Evolutionary conservation across 2,329 filamentous ascomycete genomes (phyloP).

Genomic region (Aureobasidium uvarum): DNA sequence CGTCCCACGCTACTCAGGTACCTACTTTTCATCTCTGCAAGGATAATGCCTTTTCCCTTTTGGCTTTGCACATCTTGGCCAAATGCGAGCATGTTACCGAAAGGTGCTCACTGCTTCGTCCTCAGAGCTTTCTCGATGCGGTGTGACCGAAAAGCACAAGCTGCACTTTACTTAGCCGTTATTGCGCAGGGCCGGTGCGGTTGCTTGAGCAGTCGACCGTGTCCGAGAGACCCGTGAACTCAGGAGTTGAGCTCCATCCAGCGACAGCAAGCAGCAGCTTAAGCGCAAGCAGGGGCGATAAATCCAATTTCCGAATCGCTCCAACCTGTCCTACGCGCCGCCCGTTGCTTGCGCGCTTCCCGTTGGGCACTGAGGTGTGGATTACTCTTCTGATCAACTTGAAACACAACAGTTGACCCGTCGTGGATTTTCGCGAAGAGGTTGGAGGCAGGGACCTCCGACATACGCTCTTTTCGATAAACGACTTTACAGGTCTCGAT

Average conservation of each 20-base stretch:
- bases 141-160: neutral
- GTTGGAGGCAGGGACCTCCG: neutral
- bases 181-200: slow-evolving; percentile 24
- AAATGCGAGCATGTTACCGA: slow-evolving; percentile 21
- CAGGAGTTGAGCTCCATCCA: slow-evolving; percentile 2
- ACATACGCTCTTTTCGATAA: slow-evolving; percentile 22
- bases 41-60: slow-evolving; percentile 14
- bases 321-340: slow-evolving; percentile 15
- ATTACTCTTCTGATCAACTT: slow-evolving; percentile 22
- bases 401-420: slow-evolving; percentile 24
- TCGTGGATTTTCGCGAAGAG: neutral
- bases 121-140: slow-evolving; percentile 8
- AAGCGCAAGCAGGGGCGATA: slow-evolving; percentile 18
- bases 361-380: slow-evolving; percentile 15
- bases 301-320: slow-evolving; percentile 21
- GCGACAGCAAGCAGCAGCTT: slow-evolving; percentile 10
- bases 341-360: slow-evolving; percentile 21
- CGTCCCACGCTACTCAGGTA: slow-evolving; percentile 17
- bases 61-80: slow-evolving; percentile 19
- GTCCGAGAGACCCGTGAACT: neutral
- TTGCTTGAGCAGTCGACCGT: slow-evolving; percentile 22
- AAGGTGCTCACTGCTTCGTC: slow-evolving; percentile 3
- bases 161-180: neutral
- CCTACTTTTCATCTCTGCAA: slow-evolving; percentile 8
- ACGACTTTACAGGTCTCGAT: slow-evolving; percentile 23